Conservation (phyloP, 768 basidiomycete genomes). For the Termitomyces sp. region DNA sequence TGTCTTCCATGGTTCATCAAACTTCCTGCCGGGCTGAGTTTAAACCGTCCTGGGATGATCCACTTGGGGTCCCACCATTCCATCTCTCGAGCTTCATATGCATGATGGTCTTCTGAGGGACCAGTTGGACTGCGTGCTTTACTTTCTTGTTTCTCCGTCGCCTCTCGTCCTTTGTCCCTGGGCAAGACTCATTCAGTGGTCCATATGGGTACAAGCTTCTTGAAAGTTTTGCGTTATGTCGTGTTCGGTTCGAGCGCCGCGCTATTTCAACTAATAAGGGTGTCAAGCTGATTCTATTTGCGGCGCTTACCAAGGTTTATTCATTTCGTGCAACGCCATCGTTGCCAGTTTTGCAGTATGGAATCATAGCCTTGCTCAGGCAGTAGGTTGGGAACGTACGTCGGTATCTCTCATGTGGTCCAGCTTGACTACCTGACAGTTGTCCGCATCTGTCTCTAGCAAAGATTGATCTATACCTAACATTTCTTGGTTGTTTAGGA, state of each 20-base stretch:
- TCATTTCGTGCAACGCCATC: constrained; percentile 63
- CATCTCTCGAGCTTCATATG: constrained; percentile 8
- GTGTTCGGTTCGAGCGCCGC: constrained; percentile 48
- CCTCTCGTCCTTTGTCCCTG: too few species aligned
- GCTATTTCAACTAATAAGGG: not conserved
- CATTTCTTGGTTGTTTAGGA: constrained; percentile 56
- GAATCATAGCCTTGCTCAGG: constrained; percentile 54
- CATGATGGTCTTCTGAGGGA: constrained; percentile 5
- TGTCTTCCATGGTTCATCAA: too few species aligned
- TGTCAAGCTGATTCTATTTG: constrained; percentile 2
- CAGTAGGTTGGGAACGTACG: constrained; percentile 36
- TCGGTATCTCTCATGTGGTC: not conserved
- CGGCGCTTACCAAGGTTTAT: constrained; percentile 38
- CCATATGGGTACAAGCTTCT: constrained; percentile 32
- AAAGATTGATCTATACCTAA: constrained; percentile 56
- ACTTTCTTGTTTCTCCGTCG: not conserved
- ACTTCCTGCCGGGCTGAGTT: constrained; percentile 14
- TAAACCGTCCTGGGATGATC: constrained; percentile 5
- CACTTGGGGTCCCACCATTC: not conserved
- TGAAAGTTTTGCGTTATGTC: constrained; percentile 53
- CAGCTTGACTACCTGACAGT: not conserved
- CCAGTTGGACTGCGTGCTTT: not conserved
- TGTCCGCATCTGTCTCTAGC: constrained; percentile 23
- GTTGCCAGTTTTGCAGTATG: constrained; percentile 65
- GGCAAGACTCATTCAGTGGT: not conserved